A percentile compares a stretch with the other conserved stretches of the same genome.
Evolutionary conservation across 768 basidiomycete species (phyloP).

Genomic region (Candolleomyces aberdarensis): DNA sequence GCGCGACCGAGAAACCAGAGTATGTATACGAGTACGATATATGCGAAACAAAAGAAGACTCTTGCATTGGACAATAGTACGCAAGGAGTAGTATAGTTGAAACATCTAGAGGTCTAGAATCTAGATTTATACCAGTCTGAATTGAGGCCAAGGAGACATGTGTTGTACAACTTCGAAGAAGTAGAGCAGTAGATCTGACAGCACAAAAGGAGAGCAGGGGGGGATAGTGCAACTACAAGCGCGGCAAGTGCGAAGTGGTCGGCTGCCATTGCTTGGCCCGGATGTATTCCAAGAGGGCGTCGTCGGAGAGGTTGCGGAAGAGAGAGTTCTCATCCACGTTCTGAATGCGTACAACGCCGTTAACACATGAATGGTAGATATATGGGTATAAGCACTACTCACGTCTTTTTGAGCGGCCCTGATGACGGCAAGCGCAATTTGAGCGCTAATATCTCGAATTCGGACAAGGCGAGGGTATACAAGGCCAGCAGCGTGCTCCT

Average conservation of each 20-base stretch:
- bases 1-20: too few species aligned
- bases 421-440: conserved; percentile 61
- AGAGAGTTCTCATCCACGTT: conserved; percentile 43
- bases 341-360: conserved; percentile 20
- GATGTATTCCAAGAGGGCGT: conserved; percentile 45
- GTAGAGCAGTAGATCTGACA: conserved; percentile 2
- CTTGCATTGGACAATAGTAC: too few species aligned
- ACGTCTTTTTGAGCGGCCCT: conserved; percentile 64
- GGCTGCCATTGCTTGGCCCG: conserved; percentile 59
- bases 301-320: conserved; percentile 47
- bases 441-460: conserved; percentile 63
- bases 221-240: conserved; percentile 19
- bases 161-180: too few species aligned
- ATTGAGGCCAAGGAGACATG: too few species aligned
- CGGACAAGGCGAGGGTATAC: conserved; percentile 69
- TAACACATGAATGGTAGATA: not conserved
- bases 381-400: conserved; percentile 14
- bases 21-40: too few species aligned
- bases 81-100: too few species aligned
- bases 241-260: conserved; percentile 24
- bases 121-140: not conserved
- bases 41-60: too few species aligned
- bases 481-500: conserved; percentile 52
- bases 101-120: not conserved
- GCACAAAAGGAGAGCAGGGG: conserved; percentile 5